Conservation (phyloP, 345 rosid genomes). For the Arabis alpina region DNA sequence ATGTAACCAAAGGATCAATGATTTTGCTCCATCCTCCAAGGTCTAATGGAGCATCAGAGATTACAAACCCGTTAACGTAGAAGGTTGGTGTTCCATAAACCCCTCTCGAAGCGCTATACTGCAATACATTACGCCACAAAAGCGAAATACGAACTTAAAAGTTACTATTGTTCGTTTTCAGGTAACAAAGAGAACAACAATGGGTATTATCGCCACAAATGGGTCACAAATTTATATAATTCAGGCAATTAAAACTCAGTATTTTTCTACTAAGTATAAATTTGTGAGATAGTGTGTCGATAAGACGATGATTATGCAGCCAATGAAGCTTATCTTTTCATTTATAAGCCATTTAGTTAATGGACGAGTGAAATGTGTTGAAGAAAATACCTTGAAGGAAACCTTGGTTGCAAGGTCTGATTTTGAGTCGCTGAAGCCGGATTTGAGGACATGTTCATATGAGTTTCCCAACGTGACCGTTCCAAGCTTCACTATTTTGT, state of each 20-base stretch:
- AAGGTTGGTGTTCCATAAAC: slow-evolving; percentile 55
- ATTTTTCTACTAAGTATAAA: too few species aligned
- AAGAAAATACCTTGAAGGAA: slow-evolving; percentile 67
- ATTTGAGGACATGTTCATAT: slow-evolving; percentile 46
- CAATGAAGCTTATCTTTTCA: background rate
- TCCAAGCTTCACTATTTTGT: slow-evolving; percentile 58
- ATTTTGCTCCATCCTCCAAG: slow-evolving; percentile 50
- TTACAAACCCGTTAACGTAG: slow-evolving; percentile 52
- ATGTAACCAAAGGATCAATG: slow-evolving; percentile 47
- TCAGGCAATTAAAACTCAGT: too few species aligned
- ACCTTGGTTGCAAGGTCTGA: slow-evolving; percentile 74
- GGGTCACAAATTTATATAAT: too few species aligned
- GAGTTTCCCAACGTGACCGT: slow-evolving; percentile 58
- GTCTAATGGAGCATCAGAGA: slow-evolving; percentile 46
- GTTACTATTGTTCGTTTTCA: background rate
- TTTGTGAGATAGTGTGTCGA: too few species aligned
- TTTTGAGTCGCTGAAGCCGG: slow-evolving; percentile 56
- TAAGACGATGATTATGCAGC: too few species aligned
- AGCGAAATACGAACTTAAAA: background rate
- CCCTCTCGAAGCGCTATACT: slow-evolving; percentile 59
- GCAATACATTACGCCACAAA: slow-evolving; percentile 37
- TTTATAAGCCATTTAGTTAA: too few species aligned
- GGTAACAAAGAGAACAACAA: too few species aligned
- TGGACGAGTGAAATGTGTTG: too few species aligned
- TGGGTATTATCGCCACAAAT: background rate